Evolutionary conservation across 2,329 filamentous ascomycete genomes (phyloP).

Genomic region (Cladosporium velox): DNA sequence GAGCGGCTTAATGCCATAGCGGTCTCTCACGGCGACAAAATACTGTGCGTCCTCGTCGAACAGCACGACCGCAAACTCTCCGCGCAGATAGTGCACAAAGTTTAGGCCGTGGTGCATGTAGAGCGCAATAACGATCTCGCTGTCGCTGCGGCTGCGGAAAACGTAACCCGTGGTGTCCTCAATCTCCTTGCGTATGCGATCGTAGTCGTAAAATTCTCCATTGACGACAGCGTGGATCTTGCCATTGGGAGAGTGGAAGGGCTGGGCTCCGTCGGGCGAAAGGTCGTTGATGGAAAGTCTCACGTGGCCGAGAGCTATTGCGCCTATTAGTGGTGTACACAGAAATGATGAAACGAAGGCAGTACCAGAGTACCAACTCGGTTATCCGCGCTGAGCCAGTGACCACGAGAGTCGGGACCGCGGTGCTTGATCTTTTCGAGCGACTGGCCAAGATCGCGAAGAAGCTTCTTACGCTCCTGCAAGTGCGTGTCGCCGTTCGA

Average conservation of each 20-base stretch:
- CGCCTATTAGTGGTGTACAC: neutral
- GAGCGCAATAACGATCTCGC: constrained; percentile 56
- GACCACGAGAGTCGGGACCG: constrained; percentile 49
- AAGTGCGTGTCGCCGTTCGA: constrained; percentile 25
- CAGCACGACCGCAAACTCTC: constrained; percentile 58
- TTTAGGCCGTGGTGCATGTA: constrained; percentile 53
- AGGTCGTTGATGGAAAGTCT: constrained; percentile 59
- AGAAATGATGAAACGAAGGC: neutral
- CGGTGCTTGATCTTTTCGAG: constrained; percentile 47
- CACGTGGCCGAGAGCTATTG: constrained; percentile 50
- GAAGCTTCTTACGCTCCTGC: constrained; percentile 24
- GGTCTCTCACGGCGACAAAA: constrained; percentile 54
- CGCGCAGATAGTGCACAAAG: constrained; percentile 51
- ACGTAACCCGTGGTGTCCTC: constrained; percentile 41
- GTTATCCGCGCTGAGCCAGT: constrained; percentile 49
- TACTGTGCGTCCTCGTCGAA: constrained; percentile 49
- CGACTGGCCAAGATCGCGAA: constrained; percentile 34
- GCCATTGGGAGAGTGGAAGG: constrained; percentile 35
- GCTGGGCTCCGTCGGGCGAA: constrained; percentile 50
- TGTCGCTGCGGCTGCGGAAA: constrained; percentile 53
- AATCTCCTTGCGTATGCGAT: constrained; percentile 45
- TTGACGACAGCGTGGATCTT: constrained; percentile 60
- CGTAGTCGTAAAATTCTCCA: constrained; percentile 61
- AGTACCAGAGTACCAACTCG: constrained; percentile 42
- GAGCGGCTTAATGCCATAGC: constrained; percentile 60